phyloP scores from a whole-genome alignment of 495 filamentous ascomycete genomes.

The Evansstolkia leycettana region DNA sequence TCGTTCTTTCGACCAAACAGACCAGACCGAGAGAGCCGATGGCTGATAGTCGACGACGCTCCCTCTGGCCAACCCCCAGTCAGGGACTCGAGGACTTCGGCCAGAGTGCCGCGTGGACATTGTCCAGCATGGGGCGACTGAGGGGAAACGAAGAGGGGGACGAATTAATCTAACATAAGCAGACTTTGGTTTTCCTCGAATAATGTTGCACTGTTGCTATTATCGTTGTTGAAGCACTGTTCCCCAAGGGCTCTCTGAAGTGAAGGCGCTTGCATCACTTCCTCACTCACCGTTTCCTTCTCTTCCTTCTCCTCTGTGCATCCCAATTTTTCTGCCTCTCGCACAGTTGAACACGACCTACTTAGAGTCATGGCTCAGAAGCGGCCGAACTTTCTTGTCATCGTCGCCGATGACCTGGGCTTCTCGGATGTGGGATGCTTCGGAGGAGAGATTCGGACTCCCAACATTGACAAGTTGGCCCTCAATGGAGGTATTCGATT shows the following conservation, averaged over 20 bases:
- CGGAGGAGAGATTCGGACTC: constrained; percentile 51
- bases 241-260: too few species aligned
- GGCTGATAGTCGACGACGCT: constrained; percentile 19
- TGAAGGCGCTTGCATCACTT: too few species aligned
- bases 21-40: constrained; percentile 14
- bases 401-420: constrained; percentile 50
- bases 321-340: background rate
- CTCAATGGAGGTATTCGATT: constrained; percentile 39
- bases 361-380: constrained; percentile 16
- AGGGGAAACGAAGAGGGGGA: too few species aligned
- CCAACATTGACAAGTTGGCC: constrained; percentile 46
- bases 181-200: too few species aligned
- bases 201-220: too few species aligned
- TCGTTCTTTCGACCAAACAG: too few species aligned
- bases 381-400: constrained; percentile 51
- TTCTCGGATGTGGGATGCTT: constrained; percentile 52
- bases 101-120: background rate
- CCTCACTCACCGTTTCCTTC: too few species aligned
- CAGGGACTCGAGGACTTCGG: background rate
- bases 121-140: background rate
- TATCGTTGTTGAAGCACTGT: too few species aligned
- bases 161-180: too few species aligned
- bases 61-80: too few species aligned
- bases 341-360: background rate
- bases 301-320: background rate